Evolutionary conservation across 2,329 filamentous ascomycete genomes (phyloP), one percentile per base, ranked within the genome.

Genomic region (Venturia aucupariae): DNA sequence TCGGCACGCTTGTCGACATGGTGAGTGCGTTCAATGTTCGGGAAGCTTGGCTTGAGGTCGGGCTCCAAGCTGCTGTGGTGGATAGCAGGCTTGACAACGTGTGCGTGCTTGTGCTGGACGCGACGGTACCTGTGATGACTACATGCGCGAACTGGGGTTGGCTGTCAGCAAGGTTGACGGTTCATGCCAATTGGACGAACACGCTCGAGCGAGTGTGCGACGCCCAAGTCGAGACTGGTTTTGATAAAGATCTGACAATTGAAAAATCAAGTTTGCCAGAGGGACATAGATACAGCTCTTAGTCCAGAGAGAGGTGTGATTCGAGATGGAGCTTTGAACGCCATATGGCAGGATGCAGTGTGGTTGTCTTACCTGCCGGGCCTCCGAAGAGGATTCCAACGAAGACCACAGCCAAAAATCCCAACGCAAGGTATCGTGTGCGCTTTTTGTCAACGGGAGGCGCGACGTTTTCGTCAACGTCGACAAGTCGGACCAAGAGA

Each of bases 1-100:
- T 60, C 59, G 38, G 35, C 59, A 42, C 59, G 59, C 59, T 60
- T 60, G n/a, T 60, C n/a, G 11, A 60, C 35, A 22, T 42, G 59
- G 1, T 60, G 35, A 17, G 59, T 42, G 19, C 59, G 51, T 15
- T 57, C 51, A 11, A 35, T 8, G 17, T 32, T 57, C 3, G 51
- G 51, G 17, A 57, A 35, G 2, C 27, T 35, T 15, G 41, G 38
- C 59, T 60, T 60, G 4, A 44, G 17, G 22, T 60, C 19, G 30
- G 51, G 5, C 8, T 57, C 51, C 30, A 57, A 10, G 27, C 35
- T 35, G 15, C 51, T n/a, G 15, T 57, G 51, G 17, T 35, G 27
- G 51, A 10, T 24, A 5, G 30, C 30, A 10, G 27, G 17, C 15
- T 35, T 22, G 30, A 57, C 51, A 4, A 57, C 15, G 30, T 57